Evolutionary conservation across 2,329 filamentous ascomycete species (phyloP).

Genomic region (Talaromyces piceae): DNA sequence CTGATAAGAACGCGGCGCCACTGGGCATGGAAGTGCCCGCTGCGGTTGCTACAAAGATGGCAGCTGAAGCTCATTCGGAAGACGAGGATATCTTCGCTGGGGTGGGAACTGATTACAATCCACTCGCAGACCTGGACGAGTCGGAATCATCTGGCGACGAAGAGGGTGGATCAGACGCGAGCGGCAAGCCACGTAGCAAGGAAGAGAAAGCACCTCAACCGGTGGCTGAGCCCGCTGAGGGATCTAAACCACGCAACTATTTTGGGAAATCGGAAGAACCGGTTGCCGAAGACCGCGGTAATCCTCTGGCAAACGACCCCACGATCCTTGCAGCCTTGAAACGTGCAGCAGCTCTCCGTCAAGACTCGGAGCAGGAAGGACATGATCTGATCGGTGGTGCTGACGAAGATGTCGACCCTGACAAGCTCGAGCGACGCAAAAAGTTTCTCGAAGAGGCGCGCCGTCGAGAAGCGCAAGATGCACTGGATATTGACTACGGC

Average conservation of each 20-base stretch:
- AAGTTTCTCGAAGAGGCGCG: slow-evolving; percentile 61
- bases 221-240: slow-evolving; percentile 12
- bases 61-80: slow-evolving; percentile 32
- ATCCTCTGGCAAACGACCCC: slow-evolving; percentile 58
- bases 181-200: slow-evolving; percentile 8
- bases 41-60: slow-evolving; percentile 30
- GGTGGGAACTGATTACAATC: slow-evolving; percentile 54
- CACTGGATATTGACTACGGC: slow-evolving; percentile 87
- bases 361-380: slow-evolving; percentile 27
- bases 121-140: slow-evolving; percentile 47
- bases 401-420: slow-evolving; percentile 47
- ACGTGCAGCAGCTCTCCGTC: slow-evolving; percentile 62
- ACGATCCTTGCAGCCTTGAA: slow-evolving; percentile 76
- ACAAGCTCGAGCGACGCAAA: slow-evolving; percentile 61
- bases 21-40: slow-evolving; percentile 46
- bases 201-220: slow-evolving; percentile 9
- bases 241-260: slow-evolving; percentile 40
- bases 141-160: slow-evolving; percentile 36
- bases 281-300: slow-evolving; percentile 31
- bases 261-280: slow-evolving; percentile 46
- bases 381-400: slow-evolving; percentile 1
- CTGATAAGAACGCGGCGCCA: slow-evolving; percentile 40
- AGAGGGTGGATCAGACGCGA: slow-evolving; percentile 9
- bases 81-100: slow-evolving; percentile 58
- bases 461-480: slow-evolving; percentile 62